These are phyloP conservation scores for Chalaropsis ovoidea DNA, from an alignment of 2,329 filamentous ascomycete genomes.

Conservation along the genomic window DNA sequence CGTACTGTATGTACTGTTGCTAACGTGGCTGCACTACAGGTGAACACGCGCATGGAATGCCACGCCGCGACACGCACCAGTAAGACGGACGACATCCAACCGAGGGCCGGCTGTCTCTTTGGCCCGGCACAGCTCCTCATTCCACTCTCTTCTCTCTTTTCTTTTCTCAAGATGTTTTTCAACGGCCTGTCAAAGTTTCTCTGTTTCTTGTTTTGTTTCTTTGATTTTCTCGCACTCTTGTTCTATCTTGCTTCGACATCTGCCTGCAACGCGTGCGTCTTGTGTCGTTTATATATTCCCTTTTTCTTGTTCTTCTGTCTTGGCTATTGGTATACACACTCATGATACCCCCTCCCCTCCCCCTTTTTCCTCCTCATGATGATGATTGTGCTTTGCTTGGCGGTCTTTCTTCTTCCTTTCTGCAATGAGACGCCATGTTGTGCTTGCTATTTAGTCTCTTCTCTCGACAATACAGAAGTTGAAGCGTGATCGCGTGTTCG, in stretches of 20 bases:
- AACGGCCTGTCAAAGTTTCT: neutral
- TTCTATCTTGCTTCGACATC: neutral
- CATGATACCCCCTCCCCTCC: neutral
- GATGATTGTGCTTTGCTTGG: neutral
- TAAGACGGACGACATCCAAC: neutral
- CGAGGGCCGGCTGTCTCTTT: neutral
- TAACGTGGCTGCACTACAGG: neutral
- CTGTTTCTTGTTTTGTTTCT: conserved; percentile 1
- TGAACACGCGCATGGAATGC: conserved; percentile 4
- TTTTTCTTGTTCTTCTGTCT: neutral
- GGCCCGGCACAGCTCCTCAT: neutral
- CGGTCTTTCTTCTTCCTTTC: neutral
- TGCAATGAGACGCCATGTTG: too few relatives aligned
- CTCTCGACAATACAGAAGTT: too few relatives aligned
- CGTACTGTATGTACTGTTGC: neutral
- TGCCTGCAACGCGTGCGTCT: neutral
- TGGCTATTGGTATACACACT: neutral
- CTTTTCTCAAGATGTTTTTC: conserved; percentile 4
- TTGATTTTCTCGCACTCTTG: neutral
- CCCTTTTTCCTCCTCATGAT: neutral
- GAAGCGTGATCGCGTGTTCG: too few relatives aligned
- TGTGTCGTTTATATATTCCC: neutral
- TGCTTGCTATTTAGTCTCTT: too few relatives aligned
- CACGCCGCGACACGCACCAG: conserved; percentile 4
- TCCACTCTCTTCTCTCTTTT: neutral